A percentile compares a stretch with the other conserved stretches of the same genome.
Evolutionary conservation across 805 yeast species (phyloP).

Genomic region (Wickerhamomyces tratensis): DNA sequence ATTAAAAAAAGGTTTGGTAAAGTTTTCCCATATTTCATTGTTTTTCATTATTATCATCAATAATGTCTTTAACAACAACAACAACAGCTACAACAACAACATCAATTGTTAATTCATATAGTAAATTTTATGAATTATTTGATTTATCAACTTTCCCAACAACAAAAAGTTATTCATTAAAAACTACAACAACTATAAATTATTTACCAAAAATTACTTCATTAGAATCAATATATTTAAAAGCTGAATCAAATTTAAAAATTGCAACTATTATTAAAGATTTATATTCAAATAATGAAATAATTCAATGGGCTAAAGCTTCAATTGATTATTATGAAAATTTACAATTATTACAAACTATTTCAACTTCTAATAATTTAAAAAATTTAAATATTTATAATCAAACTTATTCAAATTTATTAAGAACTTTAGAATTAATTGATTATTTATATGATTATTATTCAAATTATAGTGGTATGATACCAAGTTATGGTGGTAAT

Average conservation of each 20-base stretch:
- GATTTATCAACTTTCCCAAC: background rate
- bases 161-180: background rate
- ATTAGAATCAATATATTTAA: background rate
- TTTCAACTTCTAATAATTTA: background rate
- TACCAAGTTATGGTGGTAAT: slow-evolving; percentile 51
- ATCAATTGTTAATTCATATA: too few species aligned
- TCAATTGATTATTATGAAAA: slow-evolving; percentile 3
- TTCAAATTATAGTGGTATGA: slow-evolving; percentile 26
- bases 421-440: slow-evolving; percentile 1
- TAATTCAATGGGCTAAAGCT: background rate
- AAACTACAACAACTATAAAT: background rate
- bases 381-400: too few species aligned
- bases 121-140: too few species aligned
- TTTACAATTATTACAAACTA: slow-evolving; percentile 8
- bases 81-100: too few species aligned
- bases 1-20: too few species aligned
- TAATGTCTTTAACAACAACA: too few species aligned
- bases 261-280: background rate
- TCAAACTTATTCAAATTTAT: background rate
- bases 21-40: too few species aligned
- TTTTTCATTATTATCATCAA: too few species aligned
- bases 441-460: slow-evolving; percentile 3
- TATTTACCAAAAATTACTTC: background rate
- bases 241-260: background rate
- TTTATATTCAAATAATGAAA: background rate